Evolutionary conservation across 1,284 basidiomycete genomes (phyloP), one percentile per base, ranked within the genome.

Genomic region (Serendipita sp.): DNA sequence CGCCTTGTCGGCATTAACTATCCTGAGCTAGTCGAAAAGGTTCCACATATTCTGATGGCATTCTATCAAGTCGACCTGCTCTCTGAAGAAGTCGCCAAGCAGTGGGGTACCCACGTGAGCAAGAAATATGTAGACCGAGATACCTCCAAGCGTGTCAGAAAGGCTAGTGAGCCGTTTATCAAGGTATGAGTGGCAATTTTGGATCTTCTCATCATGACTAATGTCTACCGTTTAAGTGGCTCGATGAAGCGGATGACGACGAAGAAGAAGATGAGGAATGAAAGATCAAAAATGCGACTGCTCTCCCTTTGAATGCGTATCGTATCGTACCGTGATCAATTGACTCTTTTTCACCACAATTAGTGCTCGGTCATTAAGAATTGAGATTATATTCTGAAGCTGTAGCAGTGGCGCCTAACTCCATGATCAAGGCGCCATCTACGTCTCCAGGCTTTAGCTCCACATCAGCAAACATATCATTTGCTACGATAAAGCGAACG

Each of bases 101-200:
- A 93, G 68, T 99, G 94, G 94, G 94, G 93, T 35, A 97, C 91
- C 3, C 95, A 98, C 71, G 93, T 96, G 69, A 91, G 88, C 76
- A 96, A 92, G 80, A 97, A 99, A 79, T 98, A 96, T 72, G 92
- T 95, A 64, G 91, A 95, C 76, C 93, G 91, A 77, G 93, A 98
- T 32, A 88, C 82, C 47, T 91, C 88, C 73, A 99, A 98, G 82
- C 93, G 85, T 75, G 93, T 99, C 63, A 82, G 95, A 68, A 93
- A 95, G 78, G 92, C 91, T 26, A 92, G 92, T 67, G 92, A 92
- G 71, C 92, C 94, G 0, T 97, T 99, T 80, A 77, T 99, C 71
- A 92, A 82, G 77, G 80, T 81, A 65, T 32, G 15, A 47, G n/a
- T 30, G 29, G 17, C 3, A 26, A 17, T 3, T 35, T 45, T 49